Evolutionary conservation across 129 eudicot genomes (phyloP), one percentile per base, ranked within the genome.

Genomic region (Scalesia atractyloides): DNA sequence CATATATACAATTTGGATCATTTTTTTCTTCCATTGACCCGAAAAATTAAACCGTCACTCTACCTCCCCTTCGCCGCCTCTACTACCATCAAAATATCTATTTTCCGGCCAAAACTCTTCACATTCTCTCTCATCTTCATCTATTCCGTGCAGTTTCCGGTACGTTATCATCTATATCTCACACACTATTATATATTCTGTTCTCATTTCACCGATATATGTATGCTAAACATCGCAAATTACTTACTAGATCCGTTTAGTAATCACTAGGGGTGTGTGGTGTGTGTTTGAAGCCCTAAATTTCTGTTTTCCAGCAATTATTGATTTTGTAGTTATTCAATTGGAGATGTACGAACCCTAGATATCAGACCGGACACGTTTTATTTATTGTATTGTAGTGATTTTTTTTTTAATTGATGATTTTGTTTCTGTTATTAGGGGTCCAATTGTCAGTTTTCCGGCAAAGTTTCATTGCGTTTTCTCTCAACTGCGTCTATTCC

Each of bases 341-440:
- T 60, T 16, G 36, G 60, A 17, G 69, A 60, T 60, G 69, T 44
- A 49, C 34, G 33, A 60, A 73, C 77, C 77, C 69, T 73, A 63
- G 64, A 26, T 46, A 13, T 30, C 5, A 30, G 33, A 30, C 4
- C 34, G 34, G 34, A 30, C 34, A 30, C 34, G 34, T 30, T 30
- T 30, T 30, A 30, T 30, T 30, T 30, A 30, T 30, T 2, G 34
- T 30, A 30, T 30, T 3, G 34, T 30, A 30, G 34, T 30, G 34
- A 30, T 30, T 30, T 30, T 30, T 2, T 30, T 30, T 30, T 30
- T 30, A 30, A 30, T 30, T 30, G 34, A 30, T 30, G 34, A 30
- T 30, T 30, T 30, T 30, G 34, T 30, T 26, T 30, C 34, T 30
- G 34, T 30, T 30, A 3, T 30, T 30, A 30, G 34, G 34, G 2